Conservation (phyloP, 2,329 filamentous ascomycete genomes). For the Colletotrichum coccodes region DNA sequence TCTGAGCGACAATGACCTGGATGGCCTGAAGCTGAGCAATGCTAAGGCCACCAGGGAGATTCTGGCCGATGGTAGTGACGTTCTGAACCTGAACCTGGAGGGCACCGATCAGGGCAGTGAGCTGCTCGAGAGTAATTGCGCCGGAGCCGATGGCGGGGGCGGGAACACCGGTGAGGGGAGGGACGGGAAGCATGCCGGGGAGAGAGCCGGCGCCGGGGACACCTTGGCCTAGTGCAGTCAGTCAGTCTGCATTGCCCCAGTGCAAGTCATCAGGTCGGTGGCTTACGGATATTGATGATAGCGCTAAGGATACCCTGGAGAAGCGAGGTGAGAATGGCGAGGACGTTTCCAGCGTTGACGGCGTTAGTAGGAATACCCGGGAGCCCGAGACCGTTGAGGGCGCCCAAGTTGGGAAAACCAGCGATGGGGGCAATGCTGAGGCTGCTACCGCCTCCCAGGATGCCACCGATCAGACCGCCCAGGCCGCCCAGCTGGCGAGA, state of each 20-base stretch:
- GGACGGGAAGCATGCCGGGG: not conserved
- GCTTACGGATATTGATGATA: not conserved
- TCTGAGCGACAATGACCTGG: not conserved
- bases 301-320: not conserved
- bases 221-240: not conserved
- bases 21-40: not conserved
- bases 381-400: not conserved
- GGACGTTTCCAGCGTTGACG: not conserved
- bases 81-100: not conserved
- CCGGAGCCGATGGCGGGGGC: not conserved
- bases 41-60: not conserved
- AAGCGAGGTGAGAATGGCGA: rapidly evolving
- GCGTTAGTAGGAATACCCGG: not conserved
- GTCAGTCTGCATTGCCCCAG: not conserved
- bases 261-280: not conserved
- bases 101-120: not conserved
- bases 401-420: not conserved
- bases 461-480: no score
- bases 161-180: not conserved
- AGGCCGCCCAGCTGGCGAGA: not conserved
- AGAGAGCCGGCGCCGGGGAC: not conserved
- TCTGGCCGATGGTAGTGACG: not conserved
- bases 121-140: not conserved
- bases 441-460: no score
- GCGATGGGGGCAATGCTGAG: not conserved